phyloP scores from a whole-genome alignment of 2,329 filamentous ascomycete genomes.

The Alternaria postmessia region DNA sequence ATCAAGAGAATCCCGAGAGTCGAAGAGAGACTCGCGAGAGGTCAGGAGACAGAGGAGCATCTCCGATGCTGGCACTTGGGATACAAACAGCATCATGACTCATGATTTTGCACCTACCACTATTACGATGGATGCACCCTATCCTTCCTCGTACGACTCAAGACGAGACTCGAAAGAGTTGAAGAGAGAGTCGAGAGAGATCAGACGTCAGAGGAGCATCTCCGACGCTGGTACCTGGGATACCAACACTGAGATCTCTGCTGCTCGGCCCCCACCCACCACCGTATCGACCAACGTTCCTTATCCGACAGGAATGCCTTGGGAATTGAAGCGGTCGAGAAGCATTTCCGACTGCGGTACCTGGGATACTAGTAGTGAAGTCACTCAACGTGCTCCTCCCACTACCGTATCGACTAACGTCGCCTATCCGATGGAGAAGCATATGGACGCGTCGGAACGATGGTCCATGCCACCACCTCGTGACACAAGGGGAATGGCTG shows the following conservation, averaged over 20 bases:
- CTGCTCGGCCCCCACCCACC: slow-evolving; percentile 9
- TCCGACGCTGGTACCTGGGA: slow-evolving; percentile 20
- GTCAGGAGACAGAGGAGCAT: slow-evolving; percentile 21
- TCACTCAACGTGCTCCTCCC: slow-evolving; percentile 12
- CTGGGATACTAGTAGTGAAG: slow-evolving; percentile 17
- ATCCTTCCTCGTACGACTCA: slow-evolving; percentile 7
- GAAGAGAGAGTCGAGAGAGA: slow-evolving; percentile 15
- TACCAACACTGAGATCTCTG: slow-evolving; percentile 12
- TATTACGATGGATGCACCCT: slow-evolving; percentile 21
- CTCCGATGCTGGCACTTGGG: slow-evolving; percentile 37
- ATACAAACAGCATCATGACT: slow-evolving; percentile 34
- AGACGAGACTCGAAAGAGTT: slow-evolving; percentile 19
- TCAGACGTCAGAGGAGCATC: slow-evolving; percentile 12
- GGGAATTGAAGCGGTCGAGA: slow-evolving; percentile 9
- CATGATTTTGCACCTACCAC: slow-evolving; percentile 23
- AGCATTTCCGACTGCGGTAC: slow-evolving; percentile 14
- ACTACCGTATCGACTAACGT: slow-evolving; percentile 17
- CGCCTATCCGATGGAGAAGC: slow-evolving; percentile 1
- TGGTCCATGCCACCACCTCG: slow-evolving; percentile 6
- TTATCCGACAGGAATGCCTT: slow-evolving; percentile 6
- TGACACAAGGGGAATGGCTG: not conserved
- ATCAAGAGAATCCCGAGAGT: slow-evolving; percentile 15
- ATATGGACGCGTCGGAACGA: slow-evolving; percentile 1
- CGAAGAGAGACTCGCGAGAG: slow-evolving; percentile 15
- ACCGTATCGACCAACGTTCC: slow-evolving; percentile 19